phyloP scores from a whole-genome alignment of 352 stramenopile species.

The Phytophthora pinifolia region DNA sequence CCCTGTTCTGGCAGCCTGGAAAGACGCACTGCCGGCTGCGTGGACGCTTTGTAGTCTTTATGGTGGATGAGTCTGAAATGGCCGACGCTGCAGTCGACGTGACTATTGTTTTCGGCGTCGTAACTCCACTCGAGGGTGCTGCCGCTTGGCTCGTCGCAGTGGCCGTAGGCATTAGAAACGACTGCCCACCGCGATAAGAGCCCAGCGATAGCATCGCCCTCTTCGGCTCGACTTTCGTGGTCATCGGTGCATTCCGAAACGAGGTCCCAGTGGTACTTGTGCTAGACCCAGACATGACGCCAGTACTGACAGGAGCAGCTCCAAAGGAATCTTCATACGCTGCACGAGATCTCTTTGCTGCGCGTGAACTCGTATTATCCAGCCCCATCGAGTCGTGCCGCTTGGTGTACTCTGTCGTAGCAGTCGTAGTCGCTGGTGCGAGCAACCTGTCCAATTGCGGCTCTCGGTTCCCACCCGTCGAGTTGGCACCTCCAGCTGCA shows the following conservation, averaged over 20 bases:
- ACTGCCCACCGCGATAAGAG: slow-evolving; percentile 21
- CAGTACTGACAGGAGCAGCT: slow-evolving; percentile 7
- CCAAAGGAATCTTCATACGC: slow-evolving; percentile 17
- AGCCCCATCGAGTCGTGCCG: slow-evolving; percentile 10
- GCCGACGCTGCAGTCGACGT: slow-evolving; percentile 13
- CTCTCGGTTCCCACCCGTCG: slow-evolving; percentile 23
- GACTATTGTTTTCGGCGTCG: background rate
- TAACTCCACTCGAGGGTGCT: background rate
- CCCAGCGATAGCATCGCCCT: slow-evolving; percentile 24
- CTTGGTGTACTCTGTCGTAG: slow-evolving; percentile 37
- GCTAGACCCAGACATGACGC: background rate
- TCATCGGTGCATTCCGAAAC: slow-evolving; percentile 41
- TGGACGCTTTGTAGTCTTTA: slow-evolving; percentile 35
- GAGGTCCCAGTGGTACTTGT: slow-evolving; percentile 15
- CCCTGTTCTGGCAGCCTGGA: slow-evolving; percentile 74
- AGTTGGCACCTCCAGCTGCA: background rate
- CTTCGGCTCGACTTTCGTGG: slow-evolving; percentile 45
- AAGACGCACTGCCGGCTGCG: slow-evolving; percentile 70
- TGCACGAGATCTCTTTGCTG: slow-evolving; percentile 18
- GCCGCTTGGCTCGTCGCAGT: background rate
- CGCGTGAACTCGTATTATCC: slow-evolving; percentile 8
- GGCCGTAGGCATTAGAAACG: slow-evolving; percentile 8
- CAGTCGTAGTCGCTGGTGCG: slow-evolving; percentile 6
- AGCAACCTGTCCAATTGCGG: slow-evolving; percentile 48
- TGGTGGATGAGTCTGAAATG: slow-evolving; percentile 3